Evolutionary conservation across 139 green algal species (phyloP).

Genomic region (Coelastrella sp.): DNA sequence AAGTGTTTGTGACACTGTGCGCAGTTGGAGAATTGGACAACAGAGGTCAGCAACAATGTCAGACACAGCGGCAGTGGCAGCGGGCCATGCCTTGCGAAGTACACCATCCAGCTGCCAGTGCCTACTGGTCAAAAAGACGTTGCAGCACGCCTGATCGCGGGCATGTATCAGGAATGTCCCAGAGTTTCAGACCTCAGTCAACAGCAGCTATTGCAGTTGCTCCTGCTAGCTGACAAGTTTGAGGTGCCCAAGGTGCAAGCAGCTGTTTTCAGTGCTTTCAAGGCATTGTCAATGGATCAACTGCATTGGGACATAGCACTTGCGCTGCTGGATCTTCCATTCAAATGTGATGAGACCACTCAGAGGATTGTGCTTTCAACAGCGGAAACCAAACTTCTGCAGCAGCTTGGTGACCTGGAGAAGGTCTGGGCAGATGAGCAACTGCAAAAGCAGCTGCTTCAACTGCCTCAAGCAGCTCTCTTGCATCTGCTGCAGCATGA

Average conservation of each 20-base stretch:
- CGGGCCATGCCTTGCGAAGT: background rate
- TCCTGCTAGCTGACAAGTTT: too few species aligned
- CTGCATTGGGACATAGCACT: background rate
- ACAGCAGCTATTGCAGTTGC: too few species aligned
- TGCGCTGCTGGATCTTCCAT: background rate
- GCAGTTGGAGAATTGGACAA: background rate
- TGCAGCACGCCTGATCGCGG: background rate
- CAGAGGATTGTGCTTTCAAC: background rate
- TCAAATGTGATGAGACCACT: background rate
- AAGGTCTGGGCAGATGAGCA: background rate
- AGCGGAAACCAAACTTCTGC: background rate
- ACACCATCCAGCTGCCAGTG: background rate
- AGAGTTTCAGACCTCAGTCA: background rate
- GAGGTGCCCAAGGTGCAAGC: too few species aligned
- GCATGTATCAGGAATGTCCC: background rate
- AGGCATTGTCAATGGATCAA: background rate
- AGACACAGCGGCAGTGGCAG: background rate
- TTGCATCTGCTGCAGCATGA: background rate
- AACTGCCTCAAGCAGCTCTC: background rate
- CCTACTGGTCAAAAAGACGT: background rate
- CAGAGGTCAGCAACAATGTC: background rate
- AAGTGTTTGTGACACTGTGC: too few species aligned
- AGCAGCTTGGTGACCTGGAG: background rate
- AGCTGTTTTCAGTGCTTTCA: background rate
- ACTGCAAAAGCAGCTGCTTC: background rate